These are phyloP conservation scores for Yamadazyma songkhlaensis DNA, from an alignment of 1,139 yeast genomes.

Conservation along the genomic window DNA sequence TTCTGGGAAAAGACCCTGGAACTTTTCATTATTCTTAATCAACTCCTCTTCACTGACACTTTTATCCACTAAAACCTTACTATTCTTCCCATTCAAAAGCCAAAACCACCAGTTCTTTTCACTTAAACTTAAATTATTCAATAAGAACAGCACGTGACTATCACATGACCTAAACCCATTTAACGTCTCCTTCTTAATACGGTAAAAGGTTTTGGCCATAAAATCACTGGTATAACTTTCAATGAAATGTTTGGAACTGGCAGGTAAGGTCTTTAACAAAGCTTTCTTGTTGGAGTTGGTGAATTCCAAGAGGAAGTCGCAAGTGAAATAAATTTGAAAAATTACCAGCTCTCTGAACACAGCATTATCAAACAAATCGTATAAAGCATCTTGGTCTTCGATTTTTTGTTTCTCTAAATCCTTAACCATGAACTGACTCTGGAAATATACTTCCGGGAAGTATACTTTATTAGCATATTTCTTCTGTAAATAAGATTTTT, in stretches of 20 bases:
- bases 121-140: constrained; percentile 25
- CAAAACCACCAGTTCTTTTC: constrained; percentile 45
- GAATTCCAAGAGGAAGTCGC: constrained; percentile 31
- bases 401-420: constrained; percentile 18
- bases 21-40: constrained; percentile 15
- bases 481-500: constrained; percentile 16
- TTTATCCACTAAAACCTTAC: constrained; percentile 27
- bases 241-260: constrained; percentile 33
- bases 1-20: constrained; percentile 22
- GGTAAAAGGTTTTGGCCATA: constrained; percentile 19
- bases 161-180: constrained; percentile 22
- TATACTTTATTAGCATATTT: constrained; percentile 23
- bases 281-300: constrained; percentile 21
- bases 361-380: constrained; percentile 24
- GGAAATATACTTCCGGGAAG: constrained; percentile 39
- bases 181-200: constrained; percentile 28
- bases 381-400: constrained; percentile 27
- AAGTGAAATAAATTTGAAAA: constrained; percentile 31
- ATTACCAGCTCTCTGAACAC: constrained; percentile 29
- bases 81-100: constrained; percentile 33
- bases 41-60: constrained; percentile 25
- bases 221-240: constrained; percentile 32
- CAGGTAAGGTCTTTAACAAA: constrained; percentile 23
- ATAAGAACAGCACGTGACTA: constrained; percentile 23
- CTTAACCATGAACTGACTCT: constrained; percentile 25